phyloP scores from a whole-genome alignment of 305 asterid species.

The Solanum hybrid region DNA sequence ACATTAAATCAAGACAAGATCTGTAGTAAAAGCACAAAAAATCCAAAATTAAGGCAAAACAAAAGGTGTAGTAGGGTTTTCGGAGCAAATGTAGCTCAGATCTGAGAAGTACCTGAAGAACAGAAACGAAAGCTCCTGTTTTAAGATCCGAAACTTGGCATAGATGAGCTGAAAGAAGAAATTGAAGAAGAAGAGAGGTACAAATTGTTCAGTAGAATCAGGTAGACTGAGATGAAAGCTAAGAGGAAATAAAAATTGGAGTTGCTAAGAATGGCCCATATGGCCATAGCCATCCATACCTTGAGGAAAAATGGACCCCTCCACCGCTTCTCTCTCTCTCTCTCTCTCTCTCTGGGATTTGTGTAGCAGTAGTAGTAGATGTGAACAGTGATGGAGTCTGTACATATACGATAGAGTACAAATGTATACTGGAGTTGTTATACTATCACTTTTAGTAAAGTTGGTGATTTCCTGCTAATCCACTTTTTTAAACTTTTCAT shows the following conservation, averaged over 20 bases:
- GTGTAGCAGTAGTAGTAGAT: background rate
- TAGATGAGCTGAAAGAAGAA: constrained; percentile 14
- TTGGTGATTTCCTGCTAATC: background rate
- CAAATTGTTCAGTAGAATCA: background rate
- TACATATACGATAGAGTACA: background rate
- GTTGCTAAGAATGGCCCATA: constrained; percentile 24
- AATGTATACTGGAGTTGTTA: constrained; percentile 9
- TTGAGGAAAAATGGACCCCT: constrained; percentile 19
- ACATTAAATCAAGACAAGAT: constrained; percentile 32
- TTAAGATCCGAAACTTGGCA: constrained; percentile 31
- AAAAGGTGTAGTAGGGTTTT: constrained; percentile 9
- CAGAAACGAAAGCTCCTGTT: constrained; percentile 6
- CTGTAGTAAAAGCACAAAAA: constrained; percentile 17
- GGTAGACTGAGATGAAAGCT: constrained; percentile 42
- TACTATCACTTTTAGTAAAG: constrained; percentile 23
- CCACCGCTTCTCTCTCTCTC: background rate
- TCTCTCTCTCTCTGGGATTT: background rate
- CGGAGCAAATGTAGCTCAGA: constrained; percentile 42
- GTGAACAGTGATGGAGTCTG: background rate
- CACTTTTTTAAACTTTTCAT: background rate
- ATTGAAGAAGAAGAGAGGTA: constrained; percentile 14
- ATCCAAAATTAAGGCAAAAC: constrained; percentile 7
- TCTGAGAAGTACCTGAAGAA: constrained; percentile 50
- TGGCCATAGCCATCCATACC: constrained; percentile 25
- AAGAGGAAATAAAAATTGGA: constrained; percentile 10